Evolutionary conservation across 768 basidiomycete genomes (phyloP).

Genomic region (Exidia glandulosa): DNA sequence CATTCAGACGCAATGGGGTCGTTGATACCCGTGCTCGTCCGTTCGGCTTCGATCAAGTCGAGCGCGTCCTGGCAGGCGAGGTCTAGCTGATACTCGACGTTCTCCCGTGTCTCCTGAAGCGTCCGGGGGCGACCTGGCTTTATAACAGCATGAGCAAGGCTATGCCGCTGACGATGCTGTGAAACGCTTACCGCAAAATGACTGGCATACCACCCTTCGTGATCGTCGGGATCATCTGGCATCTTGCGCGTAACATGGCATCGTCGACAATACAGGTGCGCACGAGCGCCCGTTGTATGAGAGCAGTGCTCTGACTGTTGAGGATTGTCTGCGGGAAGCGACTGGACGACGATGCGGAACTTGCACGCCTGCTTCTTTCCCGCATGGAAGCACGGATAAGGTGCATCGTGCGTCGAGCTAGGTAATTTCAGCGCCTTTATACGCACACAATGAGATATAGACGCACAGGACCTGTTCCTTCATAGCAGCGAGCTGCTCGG

Average conservation of each 20-base stretch:
- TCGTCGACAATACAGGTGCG: background rate
- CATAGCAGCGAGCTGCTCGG: slow-evolving; percentile 7
- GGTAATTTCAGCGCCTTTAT: too few species aligned
- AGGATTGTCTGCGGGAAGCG: background rate
- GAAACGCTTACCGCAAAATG: background rate
- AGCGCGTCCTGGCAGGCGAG: background rate
- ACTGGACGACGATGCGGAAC: background rate
- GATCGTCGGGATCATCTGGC: background rate
- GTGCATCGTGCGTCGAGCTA: too few species aligned
- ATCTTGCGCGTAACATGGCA: background rate
- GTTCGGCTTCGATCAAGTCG: background rate
- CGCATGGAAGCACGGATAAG: too few species aligned
- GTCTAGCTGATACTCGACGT: background rate
- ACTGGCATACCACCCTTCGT: background rate
- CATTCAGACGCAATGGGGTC: background rate
- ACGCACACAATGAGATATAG: slow-evolving; percentile 43
- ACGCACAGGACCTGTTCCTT: slow-evolving; percentile 5
- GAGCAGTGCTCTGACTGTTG: background rate
- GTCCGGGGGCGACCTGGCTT: background rate
- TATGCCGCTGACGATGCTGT: background rate
- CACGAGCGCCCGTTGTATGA: background rate
- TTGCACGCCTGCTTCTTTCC: background rate
- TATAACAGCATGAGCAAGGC: background rate
- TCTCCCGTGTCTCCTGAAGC: background rate
- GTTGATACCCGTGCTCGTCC: background rate